These are phyloP conservation scores for Coniochaeta sp. DNA, from an alignment of 2,329 filamentous ascomycete species.

Conservation along the genomic window DNA sequence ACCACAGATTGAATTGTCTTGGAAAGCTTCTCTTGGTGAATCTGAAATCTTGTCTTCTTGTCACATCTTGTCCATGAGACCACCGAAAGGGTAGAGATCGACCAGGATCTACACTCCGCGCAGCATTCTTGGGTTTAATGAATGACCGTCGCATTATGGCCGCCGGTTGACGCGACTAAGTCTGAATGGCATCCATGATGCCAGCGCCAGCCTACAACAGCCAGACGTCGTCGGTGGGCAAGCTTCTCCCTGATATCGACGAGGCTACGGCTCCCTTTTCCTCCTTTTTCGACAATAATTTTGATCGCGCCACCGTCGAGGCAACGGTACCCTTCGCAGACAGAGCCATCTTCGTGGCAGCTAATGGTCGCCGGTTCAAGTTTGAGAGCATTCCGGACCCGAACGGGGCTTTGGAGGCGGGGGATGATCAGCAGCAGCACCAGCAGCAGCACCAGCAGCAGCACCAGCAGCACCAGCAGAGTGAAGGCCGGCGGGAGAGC, in stretches of 20 bases:
- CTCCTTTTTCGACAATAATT: constrained; percentile 16
- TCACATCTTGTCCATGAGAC: not conserved
- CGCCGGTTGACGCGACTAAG: not conserved
- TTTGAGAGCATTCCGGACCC: constrained; percentile 16
- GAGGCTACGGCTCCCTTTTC: constrained; percentile 18
- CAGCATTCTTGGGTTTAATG: not conserved
- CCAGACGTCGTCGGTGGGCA: constrained; percentile 11
- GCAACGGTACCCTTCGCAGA: constrained; percentile 18
- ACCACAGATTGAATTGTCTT: not conserved
- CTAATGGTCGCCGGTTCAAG: constrained; percentile 18
- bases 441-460: too few species aligned
- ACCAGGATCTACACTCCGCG: too few species aligned
- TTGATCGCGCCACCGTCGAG: constrained; percentile 18
- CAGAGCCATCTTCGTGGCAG: constrained; percentile 17
- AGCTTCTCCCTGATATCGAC: constrained; percentile 17
- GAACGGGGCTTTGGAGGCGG: not conserved
- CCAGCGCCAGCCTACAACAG: not conserved
- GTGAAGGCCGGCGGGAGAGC: not conserved
- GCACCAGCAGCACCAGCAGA: not conserved
- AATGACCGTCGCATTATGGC: constrained; percentile 1
- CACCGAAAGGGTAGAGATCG: not conserved
- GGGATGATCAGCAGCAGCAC: not conserved
- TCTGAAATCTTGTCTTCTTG: too few species aligned
- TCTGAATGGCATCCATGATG: not conserved
- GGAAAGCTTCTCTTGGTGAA: not conserved